Percentiles rank a stretch among this genome's conserved stretches.
phyloP scores from a whole-genome alignment of 148 eudicot genomes.

The Dianthus caryophyllus region DNA sequence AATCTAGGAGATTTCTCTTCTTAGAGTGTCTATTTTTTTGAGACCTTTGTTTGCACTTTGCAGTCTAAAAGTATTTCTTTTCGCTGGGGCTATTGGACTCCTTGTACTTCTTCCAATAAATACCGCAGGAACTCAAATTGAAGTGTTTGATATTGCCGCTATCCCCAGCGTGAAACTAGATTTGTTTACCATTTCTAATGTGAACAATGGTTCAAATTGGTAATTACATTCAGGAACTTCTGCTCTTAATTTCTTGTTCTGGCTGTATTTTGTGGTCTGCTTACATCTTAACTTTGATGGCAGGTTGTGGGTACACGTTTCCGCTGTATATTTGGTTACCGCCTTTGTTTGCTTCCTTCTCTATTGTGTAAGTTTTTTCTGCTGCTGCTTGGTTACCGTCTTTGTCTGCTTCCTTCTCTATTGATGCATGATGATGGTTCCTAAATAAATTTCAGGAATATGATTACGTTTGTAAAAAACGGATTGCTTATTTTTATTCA shows the following conservation, averaged over 20 bases:
- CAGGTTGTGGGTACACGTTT: slow-evolving; percentile 65
- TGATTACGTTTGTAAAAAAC: slow-evolving; percentile 33
- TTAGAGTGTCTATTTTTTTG: slow-evolving; percentile 5
- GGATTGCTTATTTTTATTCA: slow-evolving; percentile 38
- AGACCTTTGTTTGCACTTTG: slow-evolving; percentile 35
- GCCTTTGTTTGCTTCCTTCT: slow-evolving; percentile 55
- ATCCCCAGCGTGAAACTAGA: slow-evolving; percentile 59
- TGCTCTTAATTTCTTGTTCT: neutral
- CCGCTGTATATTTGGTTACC: slow-evolving; percentile 55
- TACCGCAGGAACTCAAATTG: slow-evolving; percentile 58
- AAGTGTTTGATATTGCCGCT: slow-evolving; percentile 39
- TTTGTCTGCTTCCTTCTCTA: too few species aligned
- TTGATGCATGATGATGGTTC: too few species aligned
- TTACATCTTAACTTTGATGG: slow-evolving; percentile 13
- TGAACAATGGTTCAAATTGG: slow-evolving; percentile 67
- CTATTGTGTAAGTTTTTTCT: slow-evolving; percentile 41
- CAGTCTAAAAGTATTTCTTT: slow-evolving; percentile 57
- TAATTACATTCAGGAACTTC: slow-evolving; percentile 20
- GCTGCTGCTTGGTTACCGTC: too few species aligned
- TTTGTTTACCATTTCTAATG: slow-evolving; percentile 69
- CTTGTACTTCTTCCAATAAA: slow-evolving; percentile 73
- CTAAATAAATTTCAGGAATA: slow-evolving; percentile 35
- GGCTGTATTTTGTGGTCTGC: neutral
- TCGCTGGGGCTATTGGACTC: slow-evolving; percentile 68
- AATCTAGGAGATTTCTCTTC: neutral